Evolutionary conservation across 257 asterid species (phyloP).

Genomic region (Ilex aquifolium): DNA sequence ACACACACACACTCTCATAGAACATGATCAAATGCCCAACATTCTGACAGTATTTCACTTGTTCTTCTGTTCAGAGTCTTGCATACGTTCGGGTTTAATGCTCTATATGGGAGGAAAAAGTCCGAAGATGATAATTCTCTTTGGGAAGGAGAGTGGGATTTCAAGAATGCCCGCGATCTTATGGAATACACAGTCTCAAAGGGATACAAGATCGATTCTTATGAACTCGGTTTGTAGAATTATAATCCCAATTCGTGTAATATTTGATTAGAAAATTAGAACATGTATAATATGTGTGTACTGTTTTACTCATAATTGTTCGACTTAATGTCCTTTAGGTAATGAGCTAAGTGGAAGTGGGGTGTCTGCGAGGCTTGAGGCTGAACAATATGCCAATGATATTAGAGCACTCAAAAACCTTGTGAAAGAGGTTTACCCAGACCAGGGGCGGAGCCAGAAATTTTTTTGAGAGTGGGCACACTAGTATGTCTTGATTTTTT

Average conservation of each 20-base stretch:
- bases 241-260: too few relatives aligned
- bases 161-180: conserved; percentile 48
- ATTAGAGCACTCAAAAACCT: conserved; percentile 36
- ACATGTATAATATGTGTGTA: not conserved
- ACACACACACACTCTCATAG: too few relatives aligned
- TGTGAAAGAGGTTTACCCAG: conserved; percentile 38
- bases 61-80: too few relatives aligned
- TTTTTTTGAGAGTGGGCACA: too few relatives aligned
- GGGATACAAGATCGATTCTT: conserved; percentile 79
- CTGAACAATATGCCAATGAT: conserved; percentile 70
- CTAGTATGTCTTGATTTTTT: too few relatives aligned
- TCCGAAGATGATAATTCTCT: conserved; percentile 18
- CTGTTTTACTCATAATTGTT: not conserved
- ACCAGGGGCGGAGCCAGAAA: too few relatives aligned
- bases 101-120: conserved; percentile 49
- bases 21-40: too few relatives aligned
- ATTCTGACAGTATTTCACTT: too few relatives aligned
- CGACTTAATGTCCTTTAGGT: conserved; percentile 29
- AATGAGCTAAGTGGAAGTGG: conserved; percentile 74
- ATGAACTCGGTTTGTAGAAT: conserved; percentile 51
- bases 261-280: too few relatives aligned
- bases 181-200: conserved; percentile 51
- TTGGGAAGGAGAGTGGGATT: conserved; percentile 60
- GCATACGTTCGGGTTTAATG: conserved; percentile 23
- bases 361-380: conserved; percentile 44